A percentile compares a stretch with the other conserved stretches of the same genome.
Conservation (phyloP, 257 asterid genomes). For the Mentha longifolia region DNA sequence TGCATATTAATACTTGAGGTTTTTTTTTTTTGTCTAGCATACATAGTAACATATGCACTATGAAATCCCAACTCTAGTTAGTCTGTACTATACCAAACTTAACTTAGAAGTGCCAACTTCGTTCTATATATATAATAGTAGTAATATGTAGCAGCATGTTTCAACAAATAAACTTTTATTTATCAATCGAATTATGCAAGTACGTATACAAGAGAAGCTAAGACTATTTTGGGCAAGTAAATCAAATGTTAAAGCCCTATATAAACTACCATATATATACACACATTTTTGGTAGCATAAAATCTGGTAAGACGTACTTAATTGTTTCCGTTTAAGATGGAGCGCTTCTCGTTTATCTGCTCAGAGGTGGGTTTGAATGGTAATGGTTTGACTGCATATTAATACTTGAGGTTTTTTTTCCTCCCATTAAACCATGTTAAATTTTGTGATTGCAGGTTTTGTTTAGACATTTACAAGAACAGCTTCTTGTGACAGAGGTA, state of each 20-base stretch:
- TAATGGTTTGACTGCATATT: slow-evolving; percentile 13
- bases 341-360: slow-evolving; percentile 4
- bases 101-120: no score
- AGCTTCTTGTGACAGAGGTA: slow-evolving; percentile 93
- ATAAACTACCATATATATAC: not conserved
- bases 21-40: no score
- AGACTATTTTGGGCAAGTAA: not conserved
- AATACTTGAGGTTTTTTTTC: slow-evolving; percentile 29
- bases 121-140: no score
- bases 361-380: slow-evolving; percentile 14
- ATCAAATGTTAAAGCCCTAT: not conserved
- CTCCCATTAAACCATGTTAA: slow-evolving; percentile 24
- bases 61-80: no score
- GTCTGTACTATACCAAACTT: no score
- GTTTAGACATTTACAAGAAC: slow-evolving; percentile 95
- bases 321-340: slow-evolving; percentile 7
- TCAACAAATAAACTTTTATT: not conserved
- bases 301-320: not conserved
- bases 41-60: no score
- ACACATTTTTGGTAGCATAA: not conserved
- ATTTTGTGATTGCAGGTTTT: slow-evolving; percentile 68
- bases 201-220: not conserved
- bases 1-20: slow-evolving; percentile 19
- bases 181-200: not conserved
- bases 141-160: not conserved